Base-by-base conservation (phyloP, 2,329 filamentous ascomycete genomes). In the Trichoderma sp. region DNA sequence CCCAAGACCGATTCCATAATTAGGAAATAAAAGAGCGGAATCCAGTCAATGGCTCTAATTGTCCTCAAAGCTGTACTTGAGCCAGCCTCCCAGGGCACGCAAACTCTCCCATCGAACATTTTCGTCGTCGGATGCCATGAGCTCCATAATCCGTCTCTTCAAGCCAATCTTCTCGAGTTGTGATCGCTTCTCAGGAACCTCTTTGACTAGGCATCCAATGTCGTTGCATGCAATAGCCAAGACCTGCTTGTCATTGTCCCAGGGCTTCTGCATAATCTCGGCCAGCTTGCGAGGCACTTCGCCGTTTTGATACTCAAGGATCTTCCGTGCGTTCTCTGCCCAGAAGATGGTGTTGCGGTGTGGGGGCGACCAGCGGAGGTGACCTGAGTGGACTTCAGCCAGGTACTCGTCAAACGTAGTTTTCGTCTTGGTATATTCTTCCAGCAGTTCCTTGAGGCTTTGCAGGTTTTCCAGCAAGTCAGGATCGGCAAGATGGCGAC, bases 191-290 rank as follows among this genome's bases (percentile, higher is more conserved):
- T 97, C 94, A 0, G 95, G 94, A 70, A 95, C 92, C 81, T 97
- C 93, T 82, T 93, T 95, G 63, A 98, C 94, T 73, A 98, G 83
- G 74, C 87, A 91, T n/a, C 93, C 94, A 24, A 98, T 89, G 79
- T 98, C 95, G 80, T 97, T 97, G 83, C 94, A 97, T 24, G 92
- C 95, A 82, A 97, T 95, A 2, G 95, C 95, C 74, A 98, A 85
- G 26, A 97, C 95, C 78, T 96, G 93, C 80, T 93, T 94, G 77
- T 96, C 93, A 72, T 91, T 93, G 88, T 86, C 88, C 89, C 88
- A 97, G 84, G 80, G 89, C 80, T 89, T 86, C 77, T 82, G 86
- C 83, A 97, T 87, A 74, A 97, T 97, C 76, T 94, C 92, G n/a
- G 92, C 93, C 71, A 98, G 85, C 83, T 93, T 92, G 78, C 90